A percentile compares a stretch with the other conserved stretches of the same genome.
These are phyloP conservation scores for Aspergillus steynii DNA, from an alignment of 495 filamentous ascomycete genomes.

Conservation along the genomic window DNA sequence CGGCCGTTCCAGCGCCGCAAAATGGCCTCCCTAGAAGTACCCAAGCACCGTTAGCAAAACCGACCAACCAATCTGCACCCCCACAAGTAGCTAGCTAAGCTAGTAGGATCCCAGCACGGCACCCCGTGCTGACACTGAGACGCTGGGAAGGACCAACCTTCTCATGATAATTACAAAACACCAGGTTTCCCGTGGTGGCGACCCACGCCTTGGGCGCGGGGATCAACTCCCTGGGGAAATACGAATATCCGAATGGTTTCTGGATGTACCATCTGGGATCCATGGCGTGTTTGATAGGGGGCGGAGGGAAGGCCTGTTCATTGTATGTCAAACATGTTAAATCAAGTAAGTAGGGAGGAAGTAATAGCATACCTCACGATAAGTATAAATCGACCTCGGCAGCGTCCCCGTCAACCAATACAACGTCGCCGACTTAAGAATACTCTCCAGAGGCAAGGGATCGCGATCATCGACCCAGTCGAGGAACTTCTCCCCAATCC, in stretches of 20 bases:
- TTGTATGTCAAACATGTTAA: constrained; percentile 8
- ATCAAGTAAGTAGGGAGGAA: neutral
- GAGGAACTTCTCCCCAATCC: constrained; percentile 70
- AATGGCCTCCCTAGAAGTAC: constrained; percentile 57
- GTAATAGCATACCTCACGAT: constrained; percentile 38
- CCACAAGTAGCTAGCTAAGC: no score
- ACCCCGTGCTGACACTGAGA: no score
- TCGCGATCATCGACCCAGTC: constrained; percentile 56
- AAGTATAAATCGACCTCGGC: constrained; percentile 57
- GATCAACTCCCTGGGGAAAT: constrained; percentile 55
- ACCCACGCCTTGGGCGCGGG: constrained; percentile 52
- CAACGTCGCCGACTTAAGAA: constrained; percentile 57
- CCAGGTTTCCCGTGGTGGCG: constrained; percentile 46
- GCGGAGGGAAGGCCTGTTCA: constrained; percentile 25
- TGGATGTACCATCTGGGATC: constrained; percentile 38
- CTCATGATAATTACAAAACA: constrained; percentile 35
- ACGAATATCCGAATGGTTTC: constrained; percentile 60
- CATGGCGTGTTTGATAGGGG: constrained; percentile 18
- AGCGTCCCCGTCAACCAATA: constrained; percentile 68
- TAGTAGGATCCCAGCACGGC: no score
- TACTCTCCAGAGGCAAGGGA: constrained; percentile 49
- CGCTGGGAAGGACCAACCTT: constrained; percentile 16
- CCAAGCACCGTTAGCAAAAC: neutral
- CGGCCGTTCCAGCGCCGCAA: constrained; percentile 61
- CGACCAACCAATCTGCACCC: no score